phyloP scores from a whole-genome alignment of 768 basidiomycete genomes.

The Tylopilus vinaceipallidus region DNA sequence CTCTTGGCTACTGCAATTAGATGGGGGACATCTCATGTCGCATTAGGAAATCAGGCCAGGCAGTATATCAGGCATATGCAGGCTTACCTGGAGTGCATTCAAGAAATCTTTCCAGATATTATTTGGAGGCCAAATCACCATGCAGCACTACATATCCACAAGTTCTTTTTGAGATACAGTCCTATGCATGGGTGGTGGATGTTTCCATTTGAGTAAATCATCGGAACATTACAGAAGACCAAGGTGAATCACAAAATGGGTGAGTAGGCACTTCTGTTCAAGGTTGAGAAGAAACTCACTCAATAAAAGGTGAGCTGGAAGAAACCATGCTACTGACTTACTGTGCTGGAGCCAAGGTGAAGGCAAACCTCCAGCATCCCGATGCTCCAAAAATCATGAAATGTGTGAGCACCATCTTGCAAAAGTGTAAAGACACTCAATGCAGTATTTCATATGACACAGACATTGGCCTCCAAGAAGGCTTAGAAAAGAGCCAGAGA shows the following conservation, averaged over 20 bases:
- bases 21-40: conserved; percentile 19
- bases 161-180: conserved; percentile 29
- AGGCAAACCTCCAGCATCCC: conserved; percentile 2
- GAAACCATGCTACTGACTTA: conserved; percentile 5
- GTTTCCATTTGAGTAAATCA: conserved; percentile 32
- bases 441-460: neutral
- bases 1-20: conserved; percentile 30
- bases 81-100: conserved; percentile 23
- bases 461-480: neutral
- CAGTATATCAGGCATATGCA: conserved; percentile 25
- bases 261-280: neutral
- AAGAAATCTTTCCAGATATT: conserved; percentile 17
- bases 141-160: conserved; percentile 29
- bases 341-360: neutral
- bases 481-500: neutral
- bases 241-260: neutral
- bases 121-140: conserved; percentile 32
- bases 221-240: conserved; percentile 26
- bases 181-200: conserved; percentile 36
- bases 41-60: conserved; percentile 12
- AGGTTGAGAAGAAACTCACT: neutral
- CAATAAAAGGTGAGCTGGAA: conserved; percentile 1
- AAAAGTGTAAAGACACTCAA: neutral
- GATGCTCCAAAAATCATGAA: neutral
- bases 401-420: neutral